Base-by-base conservation (phyloP, 495 filamentous ascomycete species). In the Neurospora africana region DNA sequence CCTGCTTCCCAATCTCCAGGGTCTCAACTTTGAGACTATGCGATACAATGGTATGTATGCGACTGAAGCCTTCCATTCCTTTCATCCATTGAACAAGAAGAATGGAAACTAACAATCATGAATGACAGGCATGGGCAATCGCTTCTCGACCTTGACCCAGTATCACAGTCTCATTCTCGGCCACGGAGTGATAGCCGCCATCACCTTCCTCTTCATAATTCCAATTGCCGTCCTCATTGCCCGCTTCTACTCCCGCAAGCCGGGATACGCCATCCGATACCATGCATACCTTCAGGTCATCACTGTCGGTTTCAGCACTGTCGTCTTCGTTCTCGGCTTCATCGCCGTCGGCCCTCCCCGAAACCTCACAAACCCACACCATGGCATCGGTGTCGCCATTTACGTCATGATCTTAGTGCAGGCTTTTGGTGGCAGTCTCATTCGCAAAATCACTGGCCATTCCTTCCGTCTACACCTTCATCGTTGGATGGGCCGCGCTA, bases 1-100 rank as follows among this genome's bases (percentile, higher is more conserved):
- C 81, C 85, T 97, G 68, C 82, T 97, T 65, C 94, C 94, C 33
- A 95, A 95, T 82, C 81, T 97, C 43, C 86, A 91, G 79, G 94
- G 93, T 3, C 79, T 96, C 19, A 97, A 97, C 80, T 93, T 94
- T 81, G 93, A 91, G 70, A 97, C 93, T n/a, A 97, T 93, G 91
- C 89, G 87, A 81, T 97, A 96, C 82, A 97, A 97, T 89, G 94
- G 94, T 95, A 82, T 76, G 88, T 10, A n/a, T 10, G 11, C 43
- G 10, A 23, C 15, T 47, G 67, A 47, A 47, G 11, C 69, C 19
- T 37, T 13, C 21, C 53, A 35, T 70, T 11, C n/a, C 30, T 40
- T 36, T 5, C 17, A 5, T n/a, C 23, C 71, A 15, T 47, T 38
- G 27, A 43, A 53, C 23, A 17, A n/a, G 13, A 39, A n/a, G 8